Conservation (phyloP, 1,284 basidiomycete species). For the Boletus semigastroideus region DNA sequence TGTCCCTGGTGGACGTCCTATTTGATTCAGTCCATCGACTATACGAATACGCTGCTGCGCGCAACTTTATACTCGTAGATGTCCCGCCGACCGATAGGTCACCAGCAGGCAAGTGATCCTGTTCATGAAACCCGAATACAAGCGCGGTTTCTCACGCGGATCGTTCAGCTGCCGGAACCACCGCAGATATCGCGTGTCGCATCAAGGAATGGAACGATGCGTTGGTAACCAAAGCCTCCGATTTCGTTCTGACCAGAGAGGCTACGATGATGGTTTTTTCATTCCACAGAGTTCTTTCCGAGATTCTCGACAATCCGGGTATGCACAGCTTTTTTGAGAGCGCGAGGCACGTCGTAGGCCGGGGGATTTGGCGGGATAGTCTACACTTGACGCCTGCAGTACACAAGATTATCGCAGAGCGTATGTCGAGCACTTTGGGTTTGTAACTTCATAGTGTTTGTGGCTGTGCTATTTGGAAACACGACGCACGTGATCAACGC, state of each 20-base stretch:
- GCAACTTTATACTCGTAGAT: slow-evolving; percentile 65
- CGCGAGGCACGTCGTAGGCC: slow-evolving; percentile 27
- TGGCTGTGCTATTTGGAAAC: slow-evolving; percentile 10
- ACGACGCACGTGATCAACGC: slow-evolving; percentile 23
- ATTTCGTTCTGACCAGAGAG: slow-evolving; percentile 23
- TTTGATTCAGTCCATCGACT: slow-evolving; percentile 26
- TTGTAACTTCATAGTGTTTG: background rate
- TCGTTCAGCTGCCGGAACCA: background rate
- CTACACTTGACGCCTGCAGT: slow-evolving; percentile 32
- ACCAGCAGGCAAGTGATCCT: slow-evolving; percentile 2
- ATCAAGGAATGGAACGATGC: slow-evolving; percentile 33
- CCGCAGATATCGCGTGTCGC: slow-evolving; percentile 5
- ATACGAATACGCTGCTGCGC: slow-evolving; percentile 45
- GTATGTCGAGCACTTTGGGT: slow-evolving; percentile 3
- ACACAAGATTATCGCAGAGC: slow-evolving; percentile 26
- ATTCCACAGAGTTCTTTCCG: slow-evolving; percentile 28
- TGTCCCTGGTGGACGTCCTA: slow-evolving; percentile 21
- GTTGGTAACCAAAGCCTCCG: slow-evolving; percentile 19
- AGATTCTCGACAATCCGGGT: slow-evolving; percentile 35
- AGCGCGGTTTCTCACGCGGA: background rate
- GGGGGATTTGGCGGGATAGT: slow-evolving; percentile 37
- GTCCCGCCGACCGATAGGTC: slow-evolving; percentile 56
- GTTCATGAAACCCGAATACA: background rate
- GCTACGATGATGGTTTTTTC: slow-evolving; percentile 35
- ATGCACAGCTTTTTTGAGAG: slow-evolving; percentile 31